Conservation (phyloP, 306 rosid genomes). For the Benincasa hispida region DNA sequence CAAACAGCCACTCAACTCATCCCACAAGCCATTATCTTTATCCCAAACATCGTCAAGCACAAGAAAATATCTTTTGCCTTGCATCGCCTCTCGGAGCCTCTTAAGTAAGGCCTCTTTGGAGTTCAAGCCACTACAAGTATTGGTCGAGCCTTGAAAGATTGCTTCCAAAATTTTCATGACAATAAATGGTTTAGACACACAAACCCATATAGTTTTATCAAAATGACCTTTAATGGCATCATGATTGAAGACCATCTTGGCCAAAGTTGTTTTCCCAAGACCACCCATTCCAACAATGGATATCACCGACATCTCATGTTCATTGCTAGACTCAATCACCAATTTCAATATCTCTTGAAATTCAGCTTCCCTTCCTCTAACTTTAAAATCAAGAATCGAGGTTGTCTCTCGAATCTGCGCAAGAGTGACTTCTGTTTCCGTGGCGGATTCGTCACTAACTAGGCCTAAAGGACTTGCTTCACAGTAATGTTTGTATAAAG, state of each 20-base stretch:
- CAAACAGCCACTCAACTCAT: not conserved
- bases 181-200: slow-evolving; percentile 6
- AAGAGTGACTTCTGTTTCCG: not conserved
- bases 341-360: not conserved
- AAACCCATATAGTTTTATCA: slow-evolving; percentile 6
- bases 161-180: not conserved
- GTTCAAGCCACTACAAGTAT: not conserved
- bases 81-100: not conserved
- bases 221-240: not conserved
- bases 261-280: slow-evolving; percentile 11
- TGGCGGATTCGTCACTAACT: not conserved
- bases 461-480: not conserved
- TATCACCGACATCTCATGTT: not conserved
- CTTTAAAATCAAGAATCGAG: not conserved
- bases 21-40: not conserved
- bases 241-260: slow-evolving; percentile 2
- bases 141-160: not conserved
- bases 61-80: not conserved
- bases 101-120: not conserved
- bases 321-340: not conserved
- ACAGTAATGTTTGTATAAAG: not conserved
- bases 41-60: slow-evolving; percentile 20
- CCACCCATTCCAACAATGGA: slow-evolving; percentile 13
- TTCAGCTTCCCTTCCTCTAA: not conserved
- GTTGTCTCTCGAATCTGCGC: not conserved